Base-by-base conservation (phyloP, 495 filamentous ascomycete genomes). In the Neurospora discreta region DNA sequence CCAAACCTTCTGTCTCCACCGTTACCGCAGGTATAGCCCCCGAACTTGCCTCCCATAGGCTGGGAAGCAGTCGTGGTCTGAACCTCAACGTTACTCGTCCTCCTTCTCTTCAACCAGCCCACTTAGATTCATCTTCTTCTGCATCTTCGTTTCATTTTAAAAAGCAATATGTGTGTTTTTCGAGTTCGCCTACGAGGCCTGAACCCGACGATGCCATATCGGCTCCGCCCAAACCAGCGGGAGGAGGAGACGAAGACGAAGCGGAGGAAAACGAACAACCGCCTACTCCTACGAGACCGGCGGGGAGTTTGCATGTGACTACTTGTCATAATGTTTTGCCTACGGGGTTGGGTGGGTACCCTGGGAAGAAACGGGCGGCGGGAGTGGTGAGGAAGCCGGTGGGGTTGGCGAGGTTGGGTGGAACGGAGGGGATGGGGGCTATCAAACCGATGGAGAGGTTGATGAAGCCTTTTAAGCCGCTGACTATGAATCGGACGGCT, bases 151-250 rank as follows among this genome's bases (percentile, higher is more conserved):
- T 72, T 0, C 38, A 15, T 0, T 65, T 58, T 20, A 13, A 69
- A 20, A 84, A 83, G 69, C 79, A 80, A n/a, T 86, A 86, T 69
- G 40, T 78, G 9, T 82, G 78, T 70, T 86, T 86, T 68, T 86
- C 84, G 1, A 86, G 84, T 74, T 86, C 84, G 15, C 84, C 84
- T 13, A 73, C 78, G 1, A 75, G 75, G 43, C 78, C 80, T 8
- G 44, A 67, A 16, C 5, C 38, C 38, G 38, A 39, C 38, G 9
- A 39, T 39, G 9, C 1, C 38, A 39, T 10, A 11, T 11, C 38
- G 3, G 38, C 9, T 39, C 38, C 8, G 1, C 38, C 38, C 10
- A 10, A 39, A 39, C 1, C 38, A 39, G 38, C 9, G 38, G 1
- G 9, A 23, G 26, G 43, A 36, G n/a, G 43, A 44, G 6, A 38